Evolutionary conservation across 306 rosid genomes (phyloP).

Genomic region (Acacia acuminata): DNA sequence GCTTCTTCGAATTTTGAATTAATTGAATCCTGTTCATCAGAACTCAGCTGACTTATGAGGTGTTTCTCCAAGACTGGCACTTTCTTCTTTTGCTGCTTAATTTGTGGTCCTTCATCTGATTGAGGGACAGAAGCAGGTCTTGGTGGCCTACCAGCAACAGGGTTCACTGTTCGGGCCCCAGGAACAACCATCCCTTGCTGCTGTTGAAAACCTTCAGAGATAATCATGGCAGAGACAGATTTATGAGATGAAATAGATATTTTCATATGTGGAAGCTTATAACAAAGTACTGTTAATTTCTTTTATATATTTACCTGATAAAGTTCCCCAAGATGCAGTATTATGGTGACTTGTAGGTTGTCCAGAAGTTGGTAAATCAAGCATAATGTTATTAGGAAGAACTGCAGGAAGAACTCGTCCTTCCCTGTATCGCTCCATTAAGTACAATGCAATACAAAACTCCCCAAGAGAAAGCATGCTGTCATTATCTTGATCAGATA

Average conservation of each 20-base stretch:
- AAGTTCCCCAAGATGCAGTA: slow-evolving; percentile 68
- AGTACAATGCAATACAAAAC: slow-evolving; percentile 87
- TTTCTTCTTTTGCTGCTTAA: slow-evolving; percentile 59
- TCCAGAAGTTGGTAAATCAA: slow-evolving; percentile 63
- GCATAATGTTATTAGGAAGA: slow-evolving; percentile 71
- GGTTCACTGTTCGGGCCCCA: slow-evolving; percentile 49
- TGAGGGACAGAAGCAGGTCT: slow-evolving; percentile 56
- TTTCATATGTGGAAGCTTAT: slow-evolving; percentile 19
- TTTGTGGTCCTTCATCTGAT: slow-evolving; percentile 60
- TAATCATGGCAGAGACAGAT: slow-evolving; percentile 33
- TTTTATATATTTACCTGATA: slow-evolving; percentile 56
- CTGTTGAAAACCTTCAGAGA: slow-evolving; percentile 65
- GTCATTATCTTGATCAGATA: slow-evolving; percentile 98
- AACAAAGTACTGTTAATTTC: slow-evolving; percentile 10
- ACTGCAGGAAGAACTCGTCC: slow-evolving; percentile 81
- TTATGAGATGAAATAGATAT: slow-evolving; percentile 15
- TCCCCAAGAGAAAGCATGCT: slow-evolving; percentile 98
- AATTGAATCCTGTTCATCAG: slow-evolving; percentile 80
- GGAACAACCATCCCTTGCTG: slow-evolving; percentile 62
- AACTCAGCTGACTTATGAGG: slow-evolving; percentile 80
- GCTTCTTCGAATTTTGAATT: slow-evolving; percentile 81
- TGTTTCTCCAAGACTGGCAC: slow-evolving; percentile 88
- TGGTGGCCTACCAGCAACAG: slow-evolving; percentile 68
- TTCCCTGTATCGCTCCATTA: slow-evolving; percentile 96
- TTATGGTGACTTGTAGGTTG: slow-evolving; percentile 53